Evolutionary conservation across 2,329 filamentous ascomycete species (phyloP).

Genomic region (Madurella mycetomatis): DNA sequence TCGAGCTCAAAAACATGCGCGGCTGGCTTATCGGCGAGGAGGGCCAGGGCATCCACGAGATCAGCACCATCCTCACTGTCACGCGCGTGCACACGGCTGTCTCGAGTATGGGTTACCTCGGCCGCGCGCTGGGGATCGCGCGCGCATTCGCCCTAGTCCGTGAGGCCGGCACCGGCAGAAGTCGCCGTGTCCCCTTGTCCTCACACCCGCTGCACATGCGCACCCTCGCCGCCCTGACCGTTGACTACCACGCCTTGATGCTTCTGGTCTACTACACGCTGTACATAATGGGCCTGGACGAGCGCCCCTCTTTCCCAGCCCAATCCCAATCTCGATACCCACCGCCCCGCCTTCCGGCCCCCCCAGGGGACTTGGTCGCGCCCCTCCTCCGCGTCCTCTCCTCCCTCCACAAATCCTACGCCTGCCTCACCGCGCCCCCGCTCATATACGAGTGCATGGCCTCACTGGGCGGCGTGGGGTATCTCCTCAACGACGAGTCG

Average conservation of each 20-base stretch:
- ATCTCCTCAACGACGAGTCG: slow-evolving; percentile 56
- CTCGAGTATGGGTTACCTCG: slow-evolving; percentile 47
- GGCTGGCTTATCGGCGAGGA: slow-evolving; percentile 63
- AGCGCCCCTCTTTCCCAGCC: slow-evolving; percentile 37
- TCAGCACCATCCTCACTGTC: slow-evolving; percentile 64
- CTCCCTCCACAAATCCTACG: slow-evolving; percentile 57
- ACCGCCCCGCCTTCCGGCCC: slow-evolving; percentile 29
- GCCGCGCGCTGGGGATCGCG: slow-evolving; percentile 53
- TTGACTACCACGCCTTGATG: slow-evolving; percentile 53
- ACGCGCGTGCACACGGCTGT: slow-evolving; percentile 57
- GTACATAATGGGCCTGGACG: slow-evolving; percentile 51
- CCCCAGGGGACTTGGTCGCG: slow-evolving; percentile 30
- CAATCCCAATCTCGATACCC: slow-evolving; percentile 23
- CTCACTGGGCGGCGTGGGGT: slow-evolving; percentile 61
- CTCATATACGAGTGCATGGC: slow-evolving; percentile 58
- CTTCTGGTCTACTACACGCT: slow-evolving; percentile 52
- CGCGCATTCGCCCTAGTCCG: slow-evolving; percentile 56
- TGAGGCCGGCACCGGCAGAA: slow-evolving; percentile 43
- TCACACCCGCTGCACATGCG: slow-evolving; percentile 54
- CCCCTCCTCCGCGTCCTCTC: slow-evolving; percentile 54
- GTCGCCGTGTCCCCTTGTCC: slow-evolving; percentile 43
- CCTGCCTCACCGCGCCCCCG: slow-evolving; percentile 46
- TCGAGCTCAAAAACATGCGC: slow-evolving; percentile 60
- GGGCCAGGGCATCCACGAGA: slow-evolving; percentile 63
- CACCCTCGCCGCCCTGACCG: slow-evolving; percentile 52